These are phyloP conservation scores for Eucalyptus marginata DNA, from an alignment of 345 rosid genomes.

Conservation along the genomic window DNA sequence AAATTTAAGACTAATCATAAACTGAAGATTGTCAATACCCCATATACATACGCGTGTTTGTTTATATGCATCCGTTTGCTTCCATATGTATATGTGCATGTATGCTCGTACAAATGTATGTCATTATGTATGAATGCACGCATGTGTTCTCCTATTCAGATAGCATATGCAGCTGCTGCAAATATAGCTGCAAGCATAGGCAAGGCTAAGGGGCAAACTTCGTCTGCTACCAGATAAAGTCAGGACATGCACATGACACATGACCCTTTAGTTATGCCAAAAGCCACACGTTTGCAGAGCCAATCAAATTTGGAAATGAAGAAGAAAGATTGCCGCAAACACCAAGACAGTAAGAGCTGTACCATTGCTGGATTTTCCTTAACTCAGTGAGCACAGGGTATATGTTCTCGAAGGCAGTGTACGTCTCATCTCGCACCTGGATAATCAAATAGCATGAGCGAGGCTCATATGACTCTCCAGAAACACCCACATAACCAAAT, in stretches of 20 bases:
- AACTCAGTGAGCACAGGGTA: conserved; percentile 35
- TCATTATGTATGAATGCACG: not conserved
- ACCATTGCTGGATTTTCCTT: conserved; percentile 37
- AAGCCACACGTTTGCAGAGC: not conserved
- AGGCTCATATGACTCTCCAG: not conserved
- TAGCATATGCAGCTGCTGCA: not conserved
- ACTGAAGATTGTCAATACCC: not conserved
- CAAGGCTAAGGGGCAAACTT: not conserved
- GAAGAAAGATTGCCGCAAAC: not conserved
- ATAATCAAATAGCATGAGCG: not conserved
- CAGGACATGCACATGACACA: not conserved
- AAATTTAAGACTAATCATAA: not conserved
- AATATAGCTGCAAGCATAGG: not conserved
- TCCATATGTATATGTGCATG: not conserved
- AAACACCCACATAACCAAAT: not conserved
- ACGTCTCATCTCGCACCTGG: conserved; percentile 43
- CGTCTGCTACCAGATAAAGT: not conserved
- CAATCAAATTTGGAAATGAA: not conserved
- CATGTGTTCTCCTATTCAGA: not conserved
- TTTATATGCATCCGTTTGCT: not conserved
- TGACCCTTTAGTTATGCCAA: not conserved
- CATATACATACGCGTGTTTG: not conserved
- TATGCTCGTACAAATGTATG: not conserved
- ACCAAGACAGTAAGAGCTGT: not conserved
- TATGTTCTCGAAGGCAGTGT: conserved; percentile 36